Evolutionary conservation across 2,329 filamentous ascomycete genomes (phyloP).

Genomic region (Colletotrichum karsti): DNA sequence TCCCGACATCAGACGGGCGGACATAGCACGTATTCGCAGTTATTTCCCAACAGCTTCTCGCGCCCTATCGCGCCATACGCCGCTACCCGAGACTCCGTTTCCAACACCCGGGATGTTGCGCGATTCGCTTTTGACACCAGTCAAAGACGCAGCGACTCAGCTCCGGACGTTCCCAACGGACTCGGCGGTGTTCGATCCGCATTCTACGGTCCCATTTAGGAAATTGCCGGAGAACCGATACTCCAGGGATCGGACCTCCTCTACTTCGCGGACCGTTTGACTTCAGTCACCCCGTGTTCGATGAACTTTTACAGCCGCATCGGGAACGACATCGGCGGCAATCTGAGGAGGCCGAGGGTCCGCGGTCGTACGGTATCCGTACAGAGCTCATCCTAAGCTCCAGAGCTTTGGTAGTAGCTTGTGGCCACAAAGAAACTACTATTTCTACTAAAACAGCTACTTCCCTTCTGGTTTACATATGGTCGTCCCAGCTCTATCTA

Average conservation of each 20-base stretch:
- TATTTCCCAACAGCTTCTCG: neutral
- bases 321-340: neutral
- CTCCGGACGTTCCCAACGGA: constrained; percentile 20
- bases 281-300: neutral
- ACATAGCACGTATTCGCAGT: too few species aligned
- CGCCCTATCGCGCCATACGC: neutral
- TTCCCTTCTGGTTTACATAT: neutral
- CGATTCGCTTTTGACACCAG: constrained; percentile 23
- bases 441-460: neutral
- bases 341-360: neutral
- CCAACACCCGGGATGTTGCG: neutral
- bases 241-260: neutral
- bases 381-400: neutral
- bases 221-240: constrained; percentile 3
- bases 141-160: neutral
- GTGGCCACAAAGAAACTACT: too few species aligned
- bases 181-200: neutral
- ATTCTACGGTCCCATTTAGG: neutral
- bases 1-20: too few species aligned
- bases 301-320: neutral
- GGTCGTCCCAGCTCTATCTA: too few species aligned
- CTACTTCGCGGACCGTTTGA: neutral
- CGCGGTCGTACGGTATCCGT: neutral
- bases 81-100: neutral
- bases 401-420: neutral